phyloP scores from a whole-genome alignment of 2,329 filamentous ascomycete species.

The Trichoderma polysporum region DNA sequence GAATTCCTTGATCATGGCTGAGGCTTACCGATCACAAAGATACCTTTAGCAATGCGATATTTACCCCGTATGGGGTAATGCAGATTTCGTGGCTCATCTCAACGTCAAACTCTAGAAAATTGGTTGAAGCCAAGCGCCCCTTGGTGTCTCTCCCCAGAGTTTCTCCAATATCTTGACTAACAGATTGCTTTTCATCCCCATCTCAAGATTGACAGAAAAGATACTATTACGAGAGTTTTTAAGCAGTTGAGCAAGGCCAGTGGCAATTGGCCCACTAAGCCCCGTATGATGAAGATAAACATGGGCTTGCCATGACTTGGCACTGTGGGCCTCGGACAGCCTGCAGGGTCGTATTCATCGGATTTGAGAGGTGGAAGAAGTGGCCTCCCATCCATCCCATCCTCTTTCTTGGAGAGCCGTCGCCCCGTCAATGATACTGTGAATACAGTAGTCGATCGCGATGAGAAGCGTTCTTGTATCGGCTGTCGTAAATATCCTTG shows the following conservation, averaged over 20 bases:
- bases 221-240: constrained; percentile 4
- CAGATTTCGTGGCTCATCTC: not conserved
- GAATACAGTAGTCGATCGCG: not conserved
- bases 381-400: not conserved
- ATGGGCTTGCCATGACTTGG: not conserved
- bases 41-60: not conserved
- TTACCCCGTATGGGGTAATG: constrained; percentile 16
- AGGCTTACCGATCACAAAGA: not conserved
- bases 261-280: constrained; percentile 8
- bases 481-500: not conserved
- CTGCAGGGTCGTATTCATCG: constrained; percentile 7
- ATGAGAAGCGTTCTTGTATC: constrained; percentile 1
- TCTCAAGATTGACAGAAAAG: not conserved
- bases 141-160: constrained; percentile 10
- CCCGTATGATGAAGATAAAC: constrained; percentile 12
- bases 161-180: constrained; percentile 20
- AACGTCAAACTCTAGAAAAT: not conserved
- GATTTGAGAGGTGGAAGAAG: not conserved
- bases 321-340: not conserved
- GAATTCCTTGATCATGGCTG: not conserved
- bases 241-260: not conserved
- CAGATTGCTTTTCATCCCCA: constrained; percentile 16
- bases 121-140: not conserved
- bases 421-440: not conserved
- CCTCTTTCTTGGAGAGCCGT: not conserved